Conservation (phyloP, 192 early-diverging fungal species). For the Backusella tarrabulga region DNA sequence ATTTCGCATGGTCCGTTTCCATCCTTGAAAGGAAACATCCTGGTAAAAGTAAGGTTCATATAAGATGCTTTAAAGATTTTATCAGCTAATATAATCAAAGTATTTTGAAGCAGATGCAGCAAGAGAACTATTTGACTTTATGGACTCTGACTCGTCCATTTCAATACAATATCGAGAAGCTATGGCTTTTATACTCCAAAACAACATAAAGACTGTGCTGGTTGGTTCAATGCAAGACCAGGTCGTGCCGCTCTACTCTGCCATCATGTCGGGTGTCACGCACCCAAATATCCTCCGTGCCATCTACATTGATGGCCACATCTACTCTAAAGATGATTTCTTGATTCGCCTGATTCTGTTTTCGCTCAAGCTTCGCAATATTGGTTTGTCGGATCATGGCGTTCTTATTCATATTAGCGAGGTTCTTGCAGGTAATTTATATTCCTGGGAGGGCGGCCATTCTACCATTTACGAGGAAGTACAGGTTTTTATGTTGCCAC, state of each 20-base stretch:
- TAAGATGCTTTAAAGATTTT: not conserved
- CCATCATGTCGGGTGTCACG: constrained; percentile 60
- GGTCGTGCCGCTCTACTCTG: constrained; percentile 90
- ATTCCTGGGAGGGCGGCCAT: constrained; percentile 86
- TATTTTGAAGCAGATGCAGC: constrained; percentile 91
- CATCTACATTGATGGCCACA: constrained; percentile 84
- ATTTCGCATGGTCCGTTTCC: constrained; percentile 91
- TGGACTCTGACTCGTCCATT: constrained; percentile 71
- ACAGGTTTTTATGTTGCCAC: constrained; percentile 72
- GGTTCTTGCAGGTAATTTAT: constrained; percentile 83
- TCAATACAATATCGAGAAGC: constrained; percentile 71
- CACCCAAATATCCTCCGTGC: constrained; percentile 88
- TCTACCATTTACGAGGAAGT: constrained; percentile 91
- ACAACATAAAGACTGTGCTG: constrained; percentile 71
- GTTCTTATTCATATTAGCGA: constrained; percentile 85
- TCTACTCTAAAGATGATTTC: constrained; percentile 81
- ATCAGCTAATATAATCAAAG: constrained; percentile 4
- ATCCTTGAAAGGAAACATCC: constrained; percentile 73
- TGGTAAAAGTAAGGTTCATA: constrained; percentile 59
- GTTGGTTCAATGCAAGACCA: constrained; percentile 94
- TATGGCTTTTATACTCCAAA: constrained; percentile 61
- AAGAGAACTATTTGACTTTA: constrained; percentile 92
- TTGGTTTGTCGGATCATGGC: constrained; percentile 84
- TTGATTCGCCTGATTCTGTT: constrained; percentile 85
- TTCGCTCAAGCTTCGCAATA: constrained; percentile 84